Evolutionary conservation across 345 rosid species (phyloP).

Genomic region (Gossypium stocksii): DNA sequence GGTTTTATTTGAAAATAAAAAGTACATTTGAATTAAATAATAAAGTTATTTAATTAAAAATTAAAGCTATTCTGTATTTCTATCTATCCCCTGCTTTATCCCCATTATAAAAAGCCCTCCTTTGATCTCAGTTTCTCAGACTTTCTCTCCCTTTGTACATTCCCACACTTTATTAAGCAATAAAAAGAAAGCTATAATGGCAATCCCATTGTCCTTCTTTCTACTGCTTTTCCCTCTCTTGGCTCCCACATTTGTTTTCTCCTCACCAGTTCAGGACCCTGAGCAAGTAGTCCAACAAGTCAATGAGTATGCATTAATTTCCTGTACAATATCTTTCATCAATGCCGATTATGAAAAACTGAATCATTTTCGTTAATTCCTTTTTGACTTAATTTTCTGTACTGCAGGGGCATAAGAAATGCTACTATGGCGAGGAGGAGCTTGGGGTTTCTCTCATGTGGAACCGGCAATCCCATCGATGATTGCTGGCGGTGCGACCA

Average conservation of each 20-base stretch:
- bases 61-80: not conserved
- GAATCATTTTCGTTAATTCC: not conserved
- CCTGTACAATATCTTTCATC: not conserved
- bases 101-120: not conserved
- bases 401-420: constrained; percentile 40
- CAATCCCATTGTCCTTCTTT: not conserved
- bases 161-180: not conserved
- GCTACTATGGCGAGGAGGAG: constrained; percentile 50
- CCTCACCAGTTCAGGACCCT: constrained; percentile 30
- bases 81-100: not conserved
- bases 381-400: not conserved
- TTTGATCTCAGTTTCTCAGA: not conserved
- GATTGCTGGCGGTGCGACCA: constrained; percentile 70
- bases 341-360: not conserved
- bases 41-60: not conserved
- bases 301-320: constrained; percentile 24
- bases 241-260: not conserved
- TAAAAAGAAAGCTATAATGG: not conserved
- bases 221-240: not conserved
- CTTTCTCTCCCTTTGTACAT: not conserved
- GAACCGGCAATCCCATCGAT: constrained; percentile 60
- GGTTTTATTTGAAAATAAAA: too few relatives aligned
- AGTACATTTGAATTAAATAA: too few relatives aligned
- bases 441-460: constrained; percentile 53
- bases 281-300: constrained; percentile 52